phyloP scores from a whole-genome alignment of 2,329 filamentous ascomycete genomes.

The Reticulascus tulasneorum region DNA sequence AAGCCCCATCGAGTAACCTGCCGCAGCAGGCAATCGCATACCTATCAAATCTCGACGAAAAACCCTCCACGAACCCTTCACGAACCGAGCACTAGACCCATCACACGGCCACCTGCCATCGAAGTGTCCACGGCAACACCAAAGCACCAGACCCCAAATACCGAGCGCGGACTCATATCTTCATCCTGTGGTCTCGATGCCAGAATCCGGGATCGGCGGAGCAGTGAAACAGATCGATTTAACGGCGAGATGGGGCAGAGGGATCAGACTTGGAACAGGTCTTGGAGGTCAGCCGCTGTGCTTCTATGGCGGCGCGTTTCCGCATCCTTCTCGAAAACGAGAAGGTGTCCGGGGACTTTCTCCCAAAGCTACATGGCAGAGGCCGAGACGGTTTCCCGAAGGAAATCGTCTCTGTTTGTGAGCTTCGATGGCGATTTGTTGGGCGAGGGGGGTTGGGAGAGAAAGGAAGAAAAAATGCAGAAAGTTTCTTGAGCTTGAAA shows the following conservation, averaged over 20 bases:
- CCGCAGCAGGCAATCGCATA: slow-evolving; percentile 83
- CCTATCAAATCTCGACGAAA: slow-evolving; percentile 94
- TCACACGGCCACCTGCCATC: slow-evolving; percentile 22
- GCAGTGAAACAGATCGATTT: slow-evolving; percentile 32
- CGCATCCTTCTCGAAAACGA: slow-evolving; percentile 53
- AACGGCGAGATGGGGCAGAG: slow-evolving; percentile 39
- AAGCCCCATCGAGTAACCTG: slow-evolving; percentile 99
- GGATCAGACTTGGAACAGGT: slow-evolving; percentile 41
- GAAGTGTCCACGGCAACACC: slow-evolving; percentile 13
- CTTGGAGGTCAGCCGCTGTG: slow-evolving; percentile 82
- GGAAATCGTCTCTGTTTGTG: slow-evolving; percentile 70
- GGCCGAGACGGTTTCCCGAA: slow-evolving; percentile 22
- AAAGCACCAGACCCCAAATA: slow-evolving; percentile 13
- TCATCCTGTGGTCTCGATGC: slow-evolving; percentile 62
- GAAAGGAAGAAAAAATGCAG: slow-evolving; percentile 27
- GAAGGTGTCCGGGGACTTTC: slow-evolving; percentile 99
- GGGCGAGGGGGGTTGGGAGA: slow-evolving; percentile 78
- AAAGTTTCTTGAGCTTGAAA: slow-evolving; percentile 1
- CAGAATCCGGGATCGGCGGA: neutral
- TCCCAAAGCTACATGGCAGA: slow-evolving; percentile 77
- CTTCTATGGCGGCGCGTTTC: slow-evolving; percentile 99
- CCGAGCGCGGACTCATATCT: slow-evolving; percentile 79
- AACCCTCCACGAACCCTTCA: slow-evolving; percentile 46
- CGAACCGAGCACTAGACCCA: slow-evolving; percentile 23
- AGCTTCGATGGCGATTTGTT: slow-evolving; percentile 99